Evolutionary conservation across 495 filamentous ascomycete genomes (phyloP), one percentile per base, ranked within the genome.

Genomic region (Friedmanniomyces simplex): DNA sequence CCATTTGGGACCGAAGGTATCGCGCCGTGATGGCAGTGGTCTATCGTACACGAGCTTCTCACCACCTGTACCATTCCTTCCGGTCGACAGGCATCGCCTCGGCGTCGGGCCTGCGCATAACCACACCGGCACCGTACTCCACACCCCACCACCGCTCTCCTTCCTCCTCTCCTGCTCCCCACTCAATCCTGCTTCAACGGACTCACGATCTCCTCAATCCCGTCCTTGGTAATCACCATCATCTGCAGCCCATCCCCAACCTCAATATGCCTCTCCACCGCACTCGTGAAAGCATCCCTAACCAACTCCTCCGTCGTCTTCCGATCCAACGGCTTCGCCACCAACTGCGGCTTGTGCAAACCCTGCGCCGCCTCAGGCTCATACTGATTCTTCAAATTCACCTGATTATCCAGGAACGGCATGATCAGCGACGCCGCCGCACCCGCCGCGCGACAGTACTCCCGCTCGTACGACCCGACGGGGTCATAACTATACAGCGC

Each of bases 331-430:
- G 80, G 78, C 66, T 83, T 79, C 58, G 83, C 76, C 63, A 83
- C 79, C 65, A 74, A 73, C 67, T 82, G 77, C 72, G 87, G 72
- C 53, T 96, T 78, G 22, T 82, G 86, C 71, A 93, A 87, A 39
- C 90, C 91, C 63, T 80, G 81, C 54, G 87, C 89, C 65, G 86
- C 89, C n/a, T 83, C 85, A 11, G 93, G 93, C 26, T 89, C 76
- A 70, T 95, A 94, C 76, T 97, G 93, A 70, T 98, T 98, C 79
- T 97, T 97, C 78, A 89, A 93, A 74, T 97, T 96, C 75, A 98
- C 93, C 72, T 98, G 94, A 69, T 97, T 98, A 71, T 98, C 93
- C 69, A 98, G 76, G 77, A 98, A 97, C 3, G 93, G 93, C 87
- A 96, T 97, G 71, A 98, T 98, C 73, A 98, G 75, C 63, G 88